phyloP scores from a whole-genome alignment of 2,329 filamentous ascomycete species.

The Scedosporium apiospermum region DNA sequence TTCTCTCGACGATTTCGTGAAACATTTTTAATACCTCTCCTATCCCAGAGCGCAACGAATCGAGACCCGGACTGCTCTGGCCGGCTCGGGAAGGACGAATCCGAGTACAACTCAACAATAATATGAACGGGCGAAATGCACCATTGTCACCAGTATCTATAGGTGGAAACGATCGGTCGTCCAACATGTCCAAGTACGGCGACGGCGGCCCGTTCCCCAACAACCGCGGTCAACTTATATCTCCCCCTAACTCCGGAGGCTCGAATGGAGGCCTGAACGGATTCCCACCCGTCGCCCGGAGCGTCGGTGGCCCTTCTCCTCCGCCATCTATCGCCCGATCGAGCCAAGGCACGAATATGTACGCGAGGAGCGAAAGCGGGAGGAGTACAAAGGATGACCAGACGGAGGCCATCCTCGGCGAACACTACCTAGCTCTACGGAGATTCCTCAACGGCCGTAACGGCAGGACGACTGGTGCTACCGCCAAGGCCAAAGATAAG shows the following conservation, averaged over 20 bases:
- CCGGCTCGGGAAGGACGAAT: neutral
- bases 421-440: slow-evolving; percentile 76
- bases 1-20: neutral
- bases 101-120: neutral
- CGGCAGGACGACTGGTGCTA: slow-evolving; percentile 43
- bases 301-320: slow-evolving; percentile 60
- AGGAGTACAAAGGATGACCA: slow-evolving; percentile 51
- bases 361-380: slow-evolving; percentile 57
- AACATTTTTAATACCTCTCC: neutral
- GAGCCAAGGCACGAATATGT: slow-evolving; percentile 67
- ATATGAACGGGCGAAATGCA: slow-evolving; percentile 65
- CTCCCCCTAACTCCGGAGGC: slow-evolving; percentile 60
- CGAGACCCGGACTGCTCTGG: neutral
- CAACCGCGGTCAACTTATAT: slow-evolving; percentile 51
- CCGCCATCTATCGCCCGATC: slow-evolving; percentile 81
- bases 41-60: neutral
- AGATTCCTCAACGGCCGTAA: slow-evolving; percentile 69
- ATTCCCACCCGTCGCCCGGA: slow-evolving; percentile 47
- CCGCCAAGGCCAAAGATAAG: slow-evolving; percentile 82
- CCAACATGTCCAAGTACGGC: slow-evolving; percentile 54
- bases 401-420: slow-evolving; percentile 53
- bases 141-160: slow-evolving; percentile 74
- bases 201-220: slow-evolving; percentile 43
- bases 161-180: slow-evolving; percentile 77
- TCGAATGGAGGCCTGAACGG: slow-evolving; percentile 50